Evolutionary conservation across 2,329 filamentous ascomycete genomes (phyloP), one percentile per base, ranked within the genome.

Genomic region (Diatrype stigma): DNA sequence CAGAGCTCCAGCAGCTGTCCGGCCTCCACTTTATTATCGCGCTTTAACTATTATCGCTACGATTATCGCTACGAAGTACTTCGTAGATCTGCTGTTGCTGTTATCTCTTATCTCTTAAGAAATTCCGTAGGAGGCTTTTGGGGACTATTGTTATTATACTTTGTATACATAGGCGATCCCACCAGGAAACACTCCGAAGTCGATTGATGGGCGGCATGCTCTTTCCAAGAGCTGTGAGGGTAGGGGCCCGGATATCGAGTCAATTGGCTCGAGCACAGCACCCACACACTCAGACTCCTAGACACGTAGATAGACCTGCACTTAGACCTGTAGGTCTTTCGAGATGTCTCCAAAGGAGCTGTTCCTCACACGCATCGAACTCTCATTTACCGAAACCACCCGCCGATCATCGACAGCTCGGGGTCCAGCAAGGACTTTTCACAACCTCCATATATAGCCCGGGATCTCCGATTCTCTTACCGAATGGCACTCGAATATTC

Each of bases 401-500:
- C 35, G 67, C 53, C 69, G 82, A 86, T 59, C 84, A 86, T 64
- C 77, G 83, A 57, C 74, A 79, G 58, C 74, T 86, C 51, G 83
- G 77, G 45, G 59, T 80, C 47, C 75, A 83, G 52, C 89, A 94
- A 61, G 82, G 88, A 60, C 81, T 96, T 37, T 95, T 94, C 69
- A 89, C 84, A 35, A 89, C 82, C 14, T 91, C 89, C 1, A 68
- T 80, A 35, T 92, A 91, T 67, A 94, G 89, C 62, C 90, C 91
- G 2, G 90, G 90, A 1, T 94, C 90, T 16, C 90, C 90, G 3
- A 84, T 96, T 11, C 90, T 96, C 62, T 79, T 92, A 6, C 90
- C 90, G 21, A 86, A 90, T 64, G 91, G 91, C 57, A 80, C 90
- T 0, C 84, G 85, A 51, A 82, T 96, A 60, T 91, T 96, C 74